Percentiles rank a stretch among this genome's conserved stretches.
phyloP scores from a whole-genome alignment of 2,329 filamentous ascomycete species.

The Colletotrichum limetticola region DNA sequence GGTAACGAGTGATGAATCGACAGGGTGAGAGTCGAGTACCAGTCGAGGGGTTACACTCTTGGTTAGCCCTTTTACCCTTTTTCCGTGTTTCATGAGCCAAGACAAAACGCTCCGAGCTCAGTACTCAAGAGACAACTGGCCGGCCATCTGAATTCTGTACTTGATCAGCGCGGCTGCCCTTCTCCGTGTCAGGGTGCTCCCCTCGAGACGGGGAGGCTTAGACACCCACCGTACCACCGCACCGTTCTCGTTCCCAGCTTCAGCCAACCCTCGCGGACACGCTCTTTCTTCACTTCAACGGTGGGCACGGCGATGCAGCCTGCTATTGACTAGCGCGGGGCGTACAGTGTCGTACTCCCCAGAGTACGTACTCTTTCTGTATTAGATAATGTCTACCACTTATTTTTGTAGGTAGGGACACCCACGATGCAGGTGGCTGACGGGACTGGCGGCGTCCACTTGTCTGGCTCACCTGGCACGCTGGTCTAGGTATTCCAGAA shows the following conservation, averaged over 20 bases:
- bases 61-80: constrained; percentile 10
- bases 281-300: constrained; percentile 12
- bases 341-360: constrained; percentile 21
- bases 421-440: background rate
- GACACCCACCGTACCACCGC: background rate
- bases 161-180: constrained; percentile 15
- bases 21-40: background rate
- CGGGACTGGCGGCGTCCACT: background rate
- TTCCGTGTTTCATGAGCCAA: constrained; percentile 29
- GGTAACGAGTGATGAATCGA: background rate
- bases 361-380: background rate
- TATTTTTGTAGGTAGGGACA: too few species aligned
- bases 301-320: constrained; percentile 7
- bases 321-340: constrained; percentile 10
- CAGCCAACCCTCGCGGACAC: background rate
- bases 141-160: constrained; percentile 9
- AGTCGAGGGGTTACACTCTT: background rate
- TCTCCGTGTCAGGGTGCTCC: constrained; percentile 22
- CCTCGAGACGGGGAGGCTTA: constrained; percentile 22
- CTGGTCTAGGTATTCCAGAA: too few species aligned
- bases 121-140: constrained; percentile 6
- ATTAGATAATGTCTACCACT: background rate
- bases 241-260: background rate
- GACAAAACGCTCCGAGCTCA: constrained; percentile 30
- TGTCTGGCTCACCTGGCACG: background rate